Base-by-base conservation (phyloP, 176 grass and related monocot species). In the Pontederia crassipes region DNA sequence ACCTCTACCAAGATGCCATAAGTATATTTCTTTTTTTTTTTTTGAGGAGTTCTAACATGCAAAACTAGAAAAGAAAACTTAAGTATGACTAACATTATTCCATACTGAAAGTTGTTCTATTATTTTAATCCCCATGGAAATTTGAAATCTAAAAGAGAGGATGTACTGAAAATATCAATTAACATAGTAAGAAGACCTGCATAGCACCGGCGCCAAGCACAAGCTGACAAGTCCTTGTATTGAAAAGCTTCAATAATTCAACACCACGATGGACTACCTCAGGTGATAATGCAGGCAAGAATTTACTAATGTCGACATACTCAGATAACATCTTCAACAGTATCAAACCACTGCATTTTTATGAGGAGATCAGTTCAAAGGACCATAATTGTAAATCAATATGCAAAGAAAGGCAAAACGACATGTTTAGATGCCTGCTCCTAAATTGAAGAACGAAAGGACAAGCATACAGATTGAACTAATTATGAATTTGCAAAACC, bases 271-370 rank as follows among this genome's bases (percentile, higher is more conserved):
- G 93, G 57, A 98, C 93, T 40, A 92, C 84, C 71, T 98, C 93
- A 71, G 86, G 92, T 59, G 93, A 98, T 58, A 98, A 82, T 47
- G 76, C 82, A 68, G 88, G 93, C 74, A 98, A 92, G 73, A 58
- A 92, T 83, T 92, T 98, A 83, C 87, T 98, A 57, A 98, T 89
- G 61, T 92, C 93, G 74, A 98, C 74, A 69, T 98, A 98, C 71
- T 98, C 93, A 4, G 88, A 88, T 69, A 98, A 62, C 93, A 92
- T 98, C 71, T 98, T 98, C 74, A 98, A 70, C 69, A 98, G 67
- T 81, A 98, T 98, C 66, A 98, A 89, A 52, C 93, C 93, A 46
- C 93, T 98, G 82, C 66, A 77, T 13, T 63, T 76, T 64, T 47
- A 45, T n/a, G 35, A 35, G 13, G 29, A 64, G 55, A 40, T 59